phyloP scores from a whole-genome alignment of 306 rosid species.

The Vigna unguiculata region DNA sequence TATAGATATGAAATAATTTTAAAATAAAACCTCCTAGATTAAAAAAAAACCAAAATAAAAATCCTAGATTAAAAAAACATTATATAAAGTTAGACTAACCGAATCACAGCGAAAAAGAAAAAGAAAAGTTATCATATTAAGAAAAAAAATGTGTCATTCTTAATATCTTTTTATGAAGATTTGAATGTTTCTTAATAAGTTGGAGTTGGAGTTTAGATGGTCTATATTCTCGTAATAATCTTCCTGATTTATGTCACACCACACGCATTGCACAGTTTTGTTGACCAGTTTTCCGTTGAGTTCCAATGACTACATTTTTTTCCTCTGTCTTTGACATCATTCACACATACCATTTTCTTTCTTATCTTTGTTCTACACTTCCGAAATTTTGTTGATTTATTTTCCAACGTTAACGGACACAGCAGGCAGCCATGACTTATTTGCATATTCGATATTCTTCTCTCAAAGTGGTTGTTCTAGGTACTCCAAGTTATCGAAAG shows the following conservation, averaged over 20 bases:
- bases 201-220: conserved; percentile 36
- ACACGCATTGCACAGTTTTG: conserved; percentile 49
- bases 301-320: conserved; percentile 32
- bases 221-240: no score
- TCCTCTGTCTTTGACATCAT: no score
- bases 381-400: background rate
- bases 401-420: background rate
- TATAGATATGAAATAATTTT: no score
- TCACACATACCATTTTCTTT: no score
- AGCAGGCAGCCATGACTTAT: background rate
- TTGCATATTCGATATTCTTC: no score
- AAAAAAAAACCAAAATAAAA: no score
- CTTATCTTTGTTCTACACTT: background rate
- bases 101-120: no score
- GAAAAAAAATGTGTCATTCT: background rate
- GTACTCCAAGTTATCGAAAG: background rate
- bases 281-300: conserved; percentile 47
- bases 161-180: conserved; percentile 15
- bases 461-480: background rate
- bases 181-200: conserved; percentile 34
- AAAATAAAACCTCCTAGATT: no score
- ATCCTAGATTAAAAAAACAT: no score
- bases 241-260: no score
- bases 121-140: background rate
- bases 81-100: no score